Conservation (phyloP, 768 basidiomycete species). For the Calocera viscosa region DNA sequence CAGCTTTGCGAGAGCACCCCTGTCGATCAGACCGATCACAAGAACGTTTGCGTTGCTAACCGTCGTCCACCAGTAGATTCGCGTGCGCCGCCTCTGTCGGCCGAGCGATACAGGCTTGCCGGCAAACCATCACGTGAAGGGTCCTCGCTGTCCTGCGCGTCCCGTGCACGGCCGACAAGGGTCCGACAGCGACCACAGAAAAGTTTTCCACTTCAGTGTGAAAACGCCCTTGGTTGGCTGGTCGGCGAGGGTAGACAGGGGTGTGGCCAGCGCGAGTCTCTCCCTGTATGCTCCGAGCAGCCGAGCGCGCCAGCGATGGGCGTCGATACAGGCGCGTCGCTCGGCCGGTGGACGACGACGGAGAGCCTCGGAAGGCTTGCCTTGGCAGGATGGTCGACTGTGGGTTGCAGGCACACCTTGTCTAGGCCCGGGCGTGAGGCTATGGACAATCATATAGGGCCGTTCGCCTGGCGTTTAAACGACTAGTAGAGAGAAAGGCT, state of each 20-base stretch:
- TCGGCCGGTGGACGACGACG: background rate
- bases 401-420: background rate
- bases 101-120: background rate
- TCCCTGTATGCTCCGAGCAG: conserved; percentile 5
- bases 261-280: background rate
- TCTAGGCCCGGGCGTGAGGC: no score
- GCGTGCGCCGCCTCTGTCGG: background rate
- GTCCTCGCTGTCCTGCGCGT: background rate
- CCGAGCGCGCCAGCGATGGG: background rate
- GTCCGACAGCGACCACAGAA: background rate
- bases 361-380: background rate
- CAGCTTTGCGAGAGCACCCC: no score
- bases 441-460: background rate
- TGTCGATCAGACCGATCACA: background rate
- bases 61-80: background rate
- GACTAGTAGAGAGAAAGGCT: background rate
- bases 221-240: background rate
- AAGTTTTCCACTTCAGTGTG: background rate
- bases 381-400: background rate
- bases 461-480: no score
- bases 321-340: background rate
- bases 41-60: background rate
- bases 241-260: background rate
- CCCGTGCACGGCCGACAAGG: conserved; percentile 6
- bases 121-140: conserved; percentile 1